Conservation (phyloP, 805 yeast genomes). For the Saturnispora silvae region DNA sequence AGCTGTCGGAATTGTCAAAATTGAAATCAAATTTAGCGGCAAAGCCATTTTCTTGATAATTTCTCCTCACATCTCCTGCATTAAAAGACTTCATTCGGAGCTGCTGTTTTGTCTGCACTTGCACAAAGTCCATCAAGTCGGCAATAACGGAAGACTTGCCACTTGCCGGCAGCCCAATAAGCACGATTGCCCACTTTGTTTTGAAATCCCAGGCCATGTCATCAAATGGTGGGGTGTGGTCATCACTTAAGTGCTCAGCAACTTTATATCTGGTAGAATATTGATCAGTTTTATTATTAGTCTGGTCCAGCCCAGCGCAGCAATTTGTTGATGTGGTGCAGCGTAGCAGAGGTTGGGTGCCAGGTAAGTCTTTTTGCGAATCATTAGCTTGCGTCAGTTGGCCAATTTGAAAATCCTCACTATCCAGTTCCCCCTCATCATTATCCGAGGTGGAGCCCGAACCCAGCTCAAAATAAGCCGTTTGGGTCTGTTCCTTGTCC, state of each 20-base stretch:
- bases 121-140: constrained; percentile 20
- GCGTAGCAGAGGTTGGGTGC: too few species aligned
- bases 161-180: constrained; percentile 87
- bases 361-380: too few species aligned
- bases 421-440: too few species aligned
- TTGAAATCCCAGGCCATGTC: constrained; percentile 6
- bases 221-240: constrained; percentile 1
- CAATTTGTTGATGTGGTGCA: not conserved
- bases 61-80: constrained; percentile 43
- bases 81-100: constrained; percentile 30
- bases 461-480: not conserved
- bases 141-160: constrained; percentile 57
- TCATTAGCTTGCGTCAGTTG: too few species aligned
- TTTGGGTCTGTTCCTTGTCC: not conserved
- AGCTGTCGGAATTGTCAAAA: constrained; percentile 31
- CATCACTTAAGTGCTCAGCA: not conserved
- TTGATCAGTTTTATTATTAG: too few species aligned
- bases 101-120: constrained; percentile 9
- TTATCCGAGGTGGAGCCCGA: too few species aligned
- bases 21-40: constrained; percentile 19
- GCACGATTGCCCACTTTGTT: constrained; percentile 24
- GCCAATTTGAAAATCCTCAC: too few species aligned
- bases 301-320: too few species aligned
- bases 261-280: not conserved
- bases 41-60: constrained; percentile 24